phyloP scores from a whole-genome alignment of 768 basidiomycete genomes.

The Podaxis mareebaensis region DNA sequence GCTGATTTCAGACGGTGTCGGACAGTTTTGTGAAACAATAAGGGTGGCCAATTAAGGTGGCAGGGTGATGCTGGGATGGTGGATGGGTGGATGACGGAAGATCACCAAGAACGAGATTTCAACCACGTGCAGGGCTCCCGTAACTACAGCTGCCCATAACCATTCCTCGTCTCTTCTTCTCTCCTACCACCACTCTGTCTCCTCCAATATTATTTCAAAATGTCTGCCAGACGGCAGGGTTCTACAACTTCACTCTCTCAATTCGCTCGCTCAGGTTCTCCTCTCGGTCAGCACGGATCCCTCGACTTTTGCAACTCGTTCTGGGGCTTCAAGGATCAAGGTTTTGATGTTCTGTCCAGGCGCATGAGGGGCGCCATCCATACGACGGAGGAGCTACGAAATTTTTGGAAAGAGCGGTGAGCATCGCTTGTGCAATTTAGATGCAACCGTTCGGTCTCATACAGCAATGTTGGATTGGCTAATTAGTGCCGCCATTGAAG shows the following conservation, averaged over 20 bases:
- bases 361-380: constrained; percentile 83
- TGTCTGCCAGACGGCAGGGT: constrained; percentile 77
- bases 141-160: neutral
- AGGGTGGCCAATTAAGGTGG: neutral
- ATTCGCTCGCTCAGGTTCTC: constrained; percentile 61
- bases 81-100: neutral
- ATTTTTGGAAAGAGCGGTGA: constrained; percentile 94
- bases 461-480: constrained; percentile 14
- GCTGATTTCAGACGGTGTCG: neutral
- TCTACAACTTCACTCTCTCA: constrained; percentile 80
- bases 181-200: constrained; percentile 13
- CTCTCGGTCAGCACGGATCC: constrained; percentile 47
- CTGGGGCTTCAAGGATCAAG: constrained; percentile 87
- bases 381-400: constrained; percentile 86
- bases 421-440: constrained; percentile 24
- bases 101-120: neutral
- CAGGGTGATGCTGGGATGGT: neutral
- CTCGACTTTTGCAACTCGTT: constrained; percentile 96
- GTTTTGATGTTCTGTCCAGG: constrained; percentile 88
- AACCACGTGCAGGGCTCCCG: constrained; percentile 12
- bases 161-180: constrained; percentile 6
- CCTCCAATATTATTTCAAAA: constrained; percentile 25
- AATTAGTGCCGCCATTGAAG: constrained; percentile 82
- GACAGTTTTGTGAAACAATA: neutral
- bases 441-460: neutral